These are phyloP conservation scores for Lentinula raphanica DNA, from an alignment of 768 basidiomycete species.

Conservation along the genomic window DNA sequence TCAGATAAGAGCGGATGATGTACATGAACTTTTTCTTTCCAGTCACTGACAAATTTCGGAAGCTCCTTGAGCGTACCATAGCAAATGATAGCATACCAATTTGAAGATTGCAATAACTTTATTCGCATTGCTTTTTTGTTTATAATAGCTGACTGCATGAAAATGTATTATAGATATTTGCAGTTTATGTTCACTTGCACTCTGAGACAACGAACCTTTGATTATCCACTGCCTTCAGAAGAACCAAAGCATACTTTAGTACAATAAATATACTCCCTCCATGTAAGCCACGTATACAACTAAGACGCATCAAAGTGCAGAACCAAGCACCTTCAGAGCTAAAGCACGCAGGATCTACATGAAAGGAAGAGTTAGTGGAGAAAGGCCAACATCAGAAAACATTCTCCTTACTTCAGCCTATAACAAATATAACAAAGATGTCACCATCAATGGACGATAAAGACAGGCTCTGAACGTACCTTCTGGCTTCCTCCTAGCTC, in stretches of 20 bases:
- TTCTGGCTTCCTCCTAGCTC: slow-evolving; percentile 74
- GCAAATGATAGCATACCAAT: background rate
- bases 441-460: background rate
- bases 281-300: no score
- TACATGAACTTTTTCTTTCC: background rate
- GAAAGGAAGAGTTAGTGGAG: background rate
- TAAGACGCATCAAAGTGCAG: slow-evolving; percentile 35
- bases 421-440: background rate
- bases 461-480: background rate
- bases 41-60: background rate
- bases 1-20: background rate
- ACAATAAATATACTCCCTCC: background rate
- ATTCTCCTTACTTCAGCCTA: slow-evolving; percentile 60
- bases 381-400: background rate
- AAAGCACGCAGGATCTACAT: slow-evolving; percentile 83
- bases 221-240: no score
- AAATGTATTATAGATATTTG: slow-evolving; percentile 2
- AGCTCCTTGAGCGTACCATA: background rate
- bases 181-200: no score
- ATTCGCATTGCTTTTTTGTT: slow-evolving; percentile 5
- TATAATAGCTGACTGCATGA: slow-evolving; percentile 1
- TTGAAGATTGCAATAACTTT: background rate
- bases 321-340: slow-evolving; percentile 79
- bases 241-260: background rate
- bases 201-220: no score